Conservation (phyloP, 31 red algal genomes). For the Porphyra umbilicalis region DNA sequence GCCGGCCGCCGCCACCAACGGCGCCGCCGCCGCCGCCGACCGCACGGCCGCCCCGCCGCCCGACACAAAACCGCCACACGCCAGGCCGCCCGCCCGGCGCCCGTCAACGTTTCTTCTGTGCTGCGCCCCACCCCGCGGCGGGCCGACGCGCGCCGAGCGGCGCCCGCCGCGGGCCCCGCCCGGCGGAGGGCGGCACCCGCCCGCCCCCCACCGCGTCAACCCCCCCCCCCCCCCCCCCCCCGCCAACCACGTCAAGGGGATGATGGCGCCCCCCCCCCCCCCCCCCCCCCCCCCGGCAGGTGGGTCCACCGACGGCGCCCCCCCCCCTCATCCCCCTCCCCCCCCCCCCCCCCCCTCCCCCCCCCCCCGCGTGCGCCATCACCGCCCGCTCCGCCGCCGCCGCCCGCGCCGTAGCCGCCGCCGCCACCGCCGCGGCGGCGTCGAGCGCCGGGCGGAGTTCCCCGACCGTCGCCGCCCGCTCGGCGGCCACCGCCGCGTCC, state of each 20-base stretch:
- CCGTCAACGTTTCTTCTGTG: no score
- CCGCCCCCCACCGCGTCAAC: not conserved
- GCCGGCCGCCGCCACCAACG: no score
- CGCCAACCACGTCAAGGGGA: no score
- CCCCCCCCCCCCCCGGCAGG: not conserved
- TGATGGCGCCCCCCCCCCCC: not conserved
- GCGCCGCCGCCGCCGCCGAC: no score
- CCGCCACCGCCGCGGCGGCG: not conserved
- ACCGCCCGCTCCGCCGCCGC: not conserved
- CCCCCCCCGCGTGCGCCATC: not conserved
- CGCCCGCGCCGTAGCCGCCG: not conserved
- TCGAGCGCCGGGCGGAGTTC: not conserved
- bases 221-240: not conserved
- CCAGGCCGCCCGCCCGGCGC: no score
- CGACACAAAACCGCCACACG: no score
- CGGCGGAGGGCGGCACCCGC: no score
- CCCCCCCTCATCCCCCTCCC: not conserved
- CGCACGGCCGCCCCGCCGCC: no score
- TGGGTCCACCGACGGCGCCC: not conserved
- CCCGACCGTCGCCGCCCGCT: not conserved
- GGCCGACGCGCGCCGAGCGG: no score
- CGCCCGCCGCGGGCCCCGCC: no score
- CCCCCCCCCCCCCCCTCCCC: not conserved
- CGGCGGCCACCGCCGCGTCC: not conserved
- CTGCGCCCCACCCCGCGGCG: no score